Percentiles rank a stretch among this genome's conserved stretches.
Conservation (phyloP, 768 basidiomycete genomes). For the Auricularia heimuer region DNA sequence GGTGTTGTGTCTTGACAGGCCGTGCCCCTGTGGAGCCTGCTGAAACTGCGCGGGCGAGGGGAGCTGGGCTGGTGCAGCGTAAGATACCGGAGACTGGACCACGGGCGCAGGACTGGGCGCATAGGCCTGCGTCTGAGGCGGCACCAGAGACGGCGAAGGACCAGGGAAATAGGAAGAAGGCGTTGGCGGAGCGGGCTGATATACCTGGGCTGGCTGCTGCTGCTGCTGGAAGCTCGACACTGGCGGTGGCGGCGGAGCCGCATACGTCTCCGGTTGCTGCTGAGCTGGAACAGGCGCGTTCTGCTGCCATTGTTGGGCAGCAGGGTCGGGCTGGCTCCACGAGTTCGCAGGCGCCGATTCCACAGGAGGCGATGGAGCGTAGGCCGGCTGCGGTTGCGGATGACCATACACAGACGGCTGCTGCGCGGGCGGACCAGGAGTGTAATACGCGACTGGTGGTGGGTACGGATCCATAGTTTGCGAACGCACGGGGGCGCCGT, state of each 20-base stretch:
- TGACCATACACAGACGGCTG: conserved; percentile 16
- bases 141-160: not conserved
- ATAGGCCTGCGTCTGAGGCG: not conserved
- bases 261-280: conserved; percentile 12
- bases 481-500: conserved; percentile 13
- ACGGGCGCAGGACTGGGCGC: conserved; percentile 3
- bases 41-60: not conserved
- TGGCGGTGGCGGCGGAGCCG: conserved; percentile 11
- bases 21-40: not conserved
- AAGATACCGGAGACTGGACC: not conserved
- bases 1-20: not conserved
- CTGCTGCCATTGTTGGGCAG: conserved; percentile 6
- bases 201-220: conserved; percentile 16
- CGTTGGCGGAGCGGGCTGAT: conserved; percentile 14
- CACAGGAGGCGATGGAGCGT: not conserved
- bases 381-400: conserved; percentile 10
- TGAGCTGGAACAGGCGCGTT: conserved; percentile 10
- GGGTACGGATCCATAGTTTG: not conserved
- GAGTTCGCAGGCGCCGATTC: not conserved
- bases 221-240: conserved; percentile 5
- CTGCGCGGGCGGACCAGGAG: conserved; percentile 10
- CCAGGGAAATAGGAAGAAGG: conserved; percentile 1
- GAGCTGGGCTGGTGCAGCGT: not conserved
- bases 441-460: not conserved
- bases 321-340: conserved; percentile 5